Percentiles rank a stretch among this genome's conserved stretches.
These are phyloP conservation scores for Rhizoclosmatium sp. DNA, from an alignment of 192 early-diverging fungal genomes.

Conservation along the genomic window DNA sequence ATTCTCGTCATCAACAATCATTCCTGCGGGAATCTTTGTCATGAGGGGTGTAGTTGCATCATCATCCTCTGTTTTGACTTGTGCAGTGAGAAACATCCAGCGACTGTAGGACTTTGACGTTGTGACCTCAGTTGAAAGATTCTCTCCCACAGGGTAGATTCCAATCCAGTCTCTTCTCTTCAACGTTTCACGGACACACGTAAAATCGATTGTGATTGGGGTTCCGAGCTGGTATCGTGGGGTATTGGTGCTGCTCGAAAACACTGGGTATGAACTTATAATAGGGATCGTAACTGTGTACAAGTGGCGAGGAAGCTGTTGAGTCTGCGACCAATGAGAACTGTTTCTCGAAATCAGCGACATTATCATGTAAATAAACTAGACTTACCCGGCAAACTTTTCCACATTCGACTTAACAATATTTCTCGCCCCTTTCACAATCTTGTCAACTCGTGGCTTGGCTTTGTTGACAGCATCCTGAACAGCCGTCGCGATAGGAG, in stretches of 20 bases:
- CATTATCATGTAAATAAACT: not conserved
- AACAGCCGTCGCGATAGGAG: constrained; percentile 17
- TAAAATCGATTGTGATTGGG: constrained; percentile 78
- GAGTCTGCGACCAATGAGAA: constrained; percentile 51
- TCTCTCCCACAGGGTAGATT: constrained; percentile 80
- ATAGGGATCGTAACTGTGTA: constrained; percentile 42
- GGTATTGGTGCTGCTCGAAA: constrained; percentile 54
- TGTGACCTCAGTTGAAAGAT: constrained; percentile 79
- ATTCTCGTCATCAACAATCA: no score
- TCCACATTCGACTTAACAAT: constrained; percentile 43
- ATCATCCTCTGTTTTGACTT: constrained; percentile 23
- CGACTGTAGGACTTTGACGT: constrained; percentile 75
- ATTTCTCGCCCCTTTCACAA: constrained; percentile 50
- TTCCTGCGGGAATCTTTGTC: constrained; percentile 14
- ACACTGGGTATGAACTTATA: constrained; percentile 49
- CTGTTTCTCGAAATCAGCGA: constrained; percentile 8
- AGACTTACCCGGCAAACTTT: constrained; percentile 40
- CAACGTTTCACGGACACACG: constrained; percentile 68
- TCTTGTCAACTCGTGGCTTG: constrained; percentile 50
- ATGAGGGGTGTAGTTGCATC: constrained; percentile 36
- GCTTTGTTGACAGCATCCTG: constrained; percentile 71
- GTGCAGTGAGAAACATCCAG: constrained; percentile 72
- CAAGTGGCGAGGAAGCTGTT: constrained; percentile 47
- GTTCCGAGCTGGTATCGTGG: constrained; percentile 74
- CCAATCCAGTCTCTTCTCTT: constrained; percentile 92